Evolutionary conservation across 208 protist genomes (phyloP).

Genomic region (Tetramitus jugosus): DNA sequence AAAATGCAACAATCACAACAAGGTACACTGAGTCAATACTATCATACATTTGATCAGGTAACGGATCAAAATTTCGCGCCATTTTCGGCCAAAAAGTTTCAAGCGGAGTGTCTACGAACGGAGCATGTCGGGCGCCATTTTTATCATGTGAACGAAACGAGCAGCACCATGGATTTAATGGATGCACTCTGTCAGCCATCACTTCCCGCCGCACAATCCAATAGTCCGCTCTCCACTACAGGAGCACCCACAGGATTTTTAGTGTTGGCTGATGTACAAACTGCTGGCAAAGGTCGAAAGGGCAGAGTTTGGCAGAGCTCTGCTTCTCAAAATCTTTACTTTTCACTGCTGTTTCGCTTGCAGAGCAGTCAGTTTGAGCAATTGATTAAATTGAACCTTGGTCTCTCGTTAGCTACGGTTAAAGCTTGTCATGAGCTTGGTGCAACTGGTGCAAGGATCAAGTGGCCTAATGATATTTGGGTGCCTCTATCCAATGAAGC

Average conservation of each 20-base stretch:
- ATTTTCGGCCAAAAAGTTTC: too few species aligned
- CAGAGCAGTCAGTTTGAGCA: background rate
- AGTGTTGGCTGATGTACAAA: constrained; percentile 3
- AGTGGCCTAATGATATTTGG: constrained; percentile 17
- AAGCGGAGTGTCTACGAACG: too few species aligned
- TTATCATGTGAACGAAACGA: too few species aligned
- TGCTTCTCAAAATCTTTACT: background rate
- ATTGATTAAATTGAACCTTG: constrained; percentile 9
- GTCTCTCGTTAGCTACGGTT: background rate
- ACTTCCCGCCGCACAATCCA: too few species aligned
- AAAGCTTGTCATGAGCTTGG: background rate
- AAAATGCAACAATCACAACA: too few species aligned
- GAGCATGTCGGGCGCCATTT: too few species aligned
- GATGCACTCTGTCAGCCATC: too few species aligned
- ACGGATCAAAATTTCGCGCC: too few species aligned
- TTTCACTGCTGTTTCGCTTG: background rate
- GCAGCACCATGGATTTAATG: too few species aligned
- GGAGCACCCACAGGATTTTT: background rate
- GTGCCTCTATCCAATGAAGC: background rate
- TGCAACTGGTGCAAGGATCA: background rate
- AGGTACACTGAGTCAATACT: too few species aligned
- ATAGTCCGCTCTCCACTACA: too few species aligned
- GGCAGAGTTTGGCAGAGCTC: background rate
- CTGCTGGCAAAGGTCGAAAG: constrained; percentile 2
- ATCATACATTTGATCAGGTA: too few species aligned